These are phyloP conservation scores for Kuraishia molischiana DNA, from an alignment of 805 yeast genomes.

Conservation along the genomic window DNA sequence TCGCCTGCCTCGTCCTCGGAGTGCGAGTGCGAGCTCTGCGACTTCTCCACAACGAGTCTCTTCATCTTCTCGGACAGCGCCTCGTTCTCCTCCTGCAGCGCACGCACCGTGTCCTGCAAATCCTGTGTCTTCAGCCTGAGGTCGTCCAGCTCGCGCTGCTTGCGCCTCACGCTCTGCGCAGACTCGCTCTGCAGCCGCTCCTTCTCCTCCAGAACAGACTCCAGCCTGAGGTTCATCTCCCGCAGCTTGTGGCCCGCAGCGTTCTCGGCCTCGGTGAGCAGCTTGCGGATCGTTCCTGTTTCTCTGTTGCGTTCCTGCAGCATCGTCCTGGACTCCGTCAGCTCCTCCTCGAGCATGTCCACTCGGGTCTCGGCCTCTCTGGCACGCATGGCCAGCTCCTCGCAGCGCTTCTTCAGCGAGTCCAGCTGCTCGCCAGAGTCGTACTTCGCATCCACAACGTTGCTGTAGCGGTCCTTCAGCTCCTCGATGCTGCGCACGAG, in stretches of 20 bases:
- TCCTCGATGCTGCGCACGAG: conserved; percentile 28
- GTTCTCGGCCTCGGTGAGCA: conserved; percentile 61
- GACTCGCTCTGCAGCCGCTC: conserved; percentile 46
- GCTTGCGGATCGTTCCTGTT: conserved; percentile 57
- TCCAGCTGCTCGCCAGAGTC: conserved; percentile 31
- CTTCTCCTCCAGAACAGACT: conserved; percentile 48
- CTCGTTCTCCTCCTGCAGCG: conserved; percentile 2
- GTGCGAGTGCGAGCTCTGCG: background rate
- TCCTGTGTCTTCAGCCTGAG: conserved; percentile 34
- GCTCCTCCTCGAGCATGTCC: conserved; percentile 71
- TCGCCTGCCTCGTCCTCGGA: background rate
- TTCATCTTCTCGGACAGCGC: conserved; percentile 13
- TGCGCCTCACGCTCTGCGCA: conserved; percentile 37
- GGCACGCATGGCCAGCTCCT: conserved; percentile 57
- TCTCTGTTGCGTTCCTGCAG: conserved; percentile 79
- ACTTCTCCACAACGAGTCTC: conserved; percentile 10
- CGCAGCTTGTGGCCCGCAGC: conserved; percentile 36
- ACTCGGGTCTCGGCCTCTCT: conserved; percentile 53
- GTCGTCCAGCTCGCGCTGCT: conserved; percentile 61
- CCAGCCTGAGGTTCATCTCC: conserved; percentile 46
- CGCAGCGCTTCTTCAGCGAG: conserved; percentile 53
- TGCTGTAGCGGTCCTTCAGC: conserved; percentile 26
- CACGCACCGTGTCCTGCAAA: conserved; percentile 12
- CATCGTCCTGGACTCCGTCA: conserved; percentile 62
- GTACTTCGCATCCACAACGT: conserved; percentile 18